Evolutionary conservation across 2,329 filamentous ascomycete genomes (phyloP).

Genomic region (Scedosporium boydii): DNA sequence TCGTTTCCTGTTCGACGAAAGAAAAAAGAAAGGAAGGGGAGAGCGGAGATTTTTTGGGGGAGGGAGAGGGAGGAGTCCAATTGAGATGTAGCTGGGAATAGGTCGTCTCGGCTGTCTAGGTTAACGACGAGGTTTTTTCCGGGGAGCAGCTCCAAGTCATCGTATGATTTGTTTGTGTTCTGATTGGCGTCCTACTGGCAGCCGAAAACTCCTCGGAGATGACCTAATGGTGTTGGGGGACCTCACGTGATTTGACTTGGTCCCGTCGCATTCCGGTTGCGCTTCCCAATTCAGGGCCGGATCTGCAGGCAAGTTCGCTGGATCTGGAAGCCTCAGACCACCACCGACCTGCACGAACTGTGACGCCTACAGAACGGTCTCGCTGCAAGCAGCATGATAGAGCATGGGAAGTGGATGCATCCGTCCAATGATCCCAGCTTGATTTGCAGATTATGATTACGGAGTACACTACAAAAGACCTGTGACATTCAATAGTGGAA

Average conservation of each 20-base stretch:
- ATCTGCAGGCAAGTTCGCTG: too few relatives aligned
- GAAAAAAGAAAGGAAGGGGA: not conserved
- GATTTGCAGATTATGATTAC: too few relatives aligned
- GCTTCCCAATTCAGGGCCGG: too few relatives aligned
- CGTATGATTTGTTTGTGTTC: constrained; percentile 7
- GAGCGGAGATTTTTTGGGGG: not conserved
- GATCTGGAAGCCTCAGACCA: too few relatives aligned
- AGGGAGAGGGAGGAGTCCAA: not conserved
- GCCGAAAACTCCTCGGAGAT: not conserved
- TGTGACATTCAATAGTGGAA: too few relatives aligned
- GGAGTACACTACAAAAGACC: too few relatives aligned
- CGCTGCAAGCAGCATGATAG: too few relatives aligned
- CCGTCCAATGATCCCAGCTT: too few relatives aligned
- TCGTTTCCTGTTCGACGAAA: constrained; percentile 1
- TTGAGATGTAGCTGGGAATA: constrained; percentile 21
- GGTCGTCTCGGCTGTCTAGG: constrained; percentile 1
- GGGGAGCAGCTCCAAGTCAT: constrained; percentile 2
- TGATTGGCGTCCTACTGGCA: constrained; percentile 4
- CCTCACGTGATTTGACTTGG: not conserved
- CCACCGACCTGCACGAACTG: too few relatives aligned
- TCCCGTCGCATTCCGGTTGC: not conserved
- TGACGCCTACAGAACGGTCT: too few relatives aligned
- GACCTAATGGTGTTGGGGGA: not conserved
- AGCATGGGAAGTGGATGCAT: too few relatives aligned
- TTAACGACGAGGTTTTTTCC: constrained; percentile 5